Evolutionary conservation across 805 yeast genomes (phyloP), one percentile per base, ranked within the genome.

Genomic region (Lipomyces orientalis): DNA sequence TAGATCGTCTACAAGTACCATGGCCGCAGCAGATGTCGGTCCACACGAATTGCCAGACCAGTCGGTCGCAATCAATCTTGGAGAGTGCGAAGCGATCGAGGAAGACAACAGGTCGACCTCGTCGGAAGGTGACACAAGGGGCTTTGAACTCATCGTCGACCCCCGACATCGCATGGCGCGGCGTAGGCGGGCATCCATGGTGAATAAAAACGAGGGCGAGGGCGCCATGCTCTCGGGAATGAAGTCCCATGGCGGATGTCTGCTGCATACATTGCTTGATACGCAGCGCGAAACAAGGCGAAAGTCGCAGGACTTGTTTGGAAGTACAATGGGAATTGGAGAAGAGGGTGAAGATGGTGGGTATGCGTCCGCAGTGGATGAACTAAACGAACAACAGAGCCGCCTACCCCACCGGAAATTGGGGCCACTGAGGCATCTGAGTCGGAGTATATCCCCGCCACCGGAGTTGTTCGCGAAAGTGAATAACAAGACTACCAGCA

Each of bases 211-310:
- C 19, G 22, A 57, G 8, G 33, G n/a, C n/a, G n/a, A n/a, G n/a
- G n/a, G 60, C n/a, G 33, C 43, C 22, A 12, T 57, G 29, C n/a
- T 65, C 8, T 25, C 61, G 1, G 64, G 69, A 5, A n/a, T 54
- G 46, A 43, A 55, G n/a, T 25, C 62, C 14, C 61, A 58, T 5
- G 39, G 66, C 19, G 72, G 67, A n/a, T 69, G 72, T 54, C 33
- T 69, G 16, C 54, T 69, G 37, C 72, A 69, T 49, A 34, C 70
- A 1, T 39, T 69, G 56, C 65, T 69, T 8, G 70, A 68, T 39
- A 37, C 69, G n/a, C 63, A 69, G 64, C 64, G 71, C 33, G 67
- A 67, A 35, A 49, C 65, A 2, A 54, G 72, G 12, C 62, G 64
- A 31, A 58, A 58, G n/a, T 64, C 69, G 4, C 62, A 66, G 14